Conservation (phyloP, 2,329 filamentous ascomycete genomes). For the Purpureocillium takamizusanense region DNA sequence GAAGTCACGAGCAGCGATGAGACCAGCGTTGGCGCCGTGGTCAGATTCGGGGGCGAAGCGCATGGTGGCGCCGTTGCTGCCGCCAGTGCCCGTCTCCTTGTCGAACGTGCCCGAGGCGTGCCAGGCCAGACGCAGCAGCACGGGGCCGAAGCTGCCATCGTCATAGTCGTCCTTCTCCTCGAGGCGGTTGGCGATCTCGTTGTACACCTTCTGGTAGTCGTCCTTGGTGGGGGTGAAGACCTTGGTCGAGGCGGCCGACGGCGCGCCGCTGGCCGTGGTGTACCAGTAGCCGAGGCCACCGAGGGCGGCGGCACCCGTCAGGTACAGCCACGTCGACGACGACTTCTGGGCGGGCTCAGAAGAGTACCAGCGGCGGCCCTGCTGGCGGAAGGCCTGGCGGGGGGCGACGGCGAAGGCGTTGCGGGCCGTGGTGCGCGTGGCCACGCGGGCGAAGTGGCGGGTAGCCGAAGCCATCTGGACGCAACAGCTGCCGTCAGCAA, state of each 20-base stretch:
- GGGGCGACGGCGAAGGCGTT: conserved; percentile 50
- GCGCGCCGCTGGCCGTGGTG: conserved; percentile 47
- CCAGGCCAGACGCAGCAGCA: conserved; percentile 86
- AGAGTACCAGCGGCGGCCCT: conserved; percentile 72
- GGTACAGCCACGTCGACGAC: conserved; percentile 42
- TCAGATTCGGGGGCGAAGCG: conserved; percentile 80
- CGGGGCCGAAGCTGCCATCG: conserved; percentile 90
- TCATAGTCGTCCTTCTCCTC: conserved; percentile 93
- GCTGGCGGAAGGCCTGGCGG: conserved; percentile 63
- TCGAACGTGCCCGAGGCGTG: conserved; percentile 91
- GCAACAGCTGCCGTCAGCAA: too few species aligned
- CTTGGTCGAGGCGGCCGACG: conserved; percentile 38
- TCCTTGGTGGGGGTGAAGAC: conserved; percentile 66
- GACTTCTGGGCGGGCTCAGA: conserved; percentile 52
- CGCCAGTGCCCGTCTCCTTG: conserved; percentile 77
- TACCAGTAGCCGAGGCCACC: conserved; percentile 59
- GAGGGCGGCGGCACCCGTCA: conserved; percentile 48
- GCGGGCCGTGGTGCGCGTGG: conserved; percentile 48
- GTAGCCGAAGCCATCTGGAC: conserved; percentile 31
- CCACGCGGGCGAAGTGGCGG: conserved; percentile 47
- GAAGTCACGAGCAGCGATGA: conserved; percentile 82
- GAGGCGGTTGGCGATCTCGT: conserved; percentile 69
- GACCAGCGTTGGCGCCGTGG: conserved; percentile 90
- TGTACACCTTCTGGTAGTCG: conserved; percentile 94
- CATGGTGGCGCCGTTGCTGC: conserved; percentile 96